Evolutionary conservation across 2,329 filamentous ascomycete genomes (phyloP), one percentile per base, ranked within the genome.

Genomic region (Aspergillus hortae): DNA sequence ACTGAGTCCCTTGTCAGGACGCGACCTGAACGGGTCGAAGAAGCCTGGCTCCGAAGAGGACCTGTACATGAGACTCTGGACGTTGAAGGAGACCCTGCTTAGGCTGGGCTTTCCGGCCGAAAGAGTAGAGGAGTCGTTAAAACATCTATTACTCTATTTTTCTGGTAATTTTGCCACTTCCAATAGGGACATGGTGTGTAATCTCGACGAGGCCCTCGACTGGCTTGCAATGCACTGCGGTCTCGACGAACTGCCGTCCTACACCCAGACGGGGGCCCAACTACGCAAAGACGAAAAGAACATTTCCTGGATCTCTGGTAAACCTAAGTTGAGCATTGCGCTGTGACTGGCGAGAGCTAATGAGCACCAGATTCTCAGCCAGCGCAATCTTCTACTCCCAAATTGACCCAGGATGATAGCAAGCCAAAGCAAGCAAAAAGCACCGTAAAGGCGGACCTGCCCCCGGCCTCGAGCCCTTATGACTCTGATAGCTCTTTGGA

Each of bases 151-250:
- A 50, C 79, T 85, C 40, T 85, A 88, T 58, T 84, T 84, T 25
- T 79, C 85, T 27, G 85, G 84, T 56, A 80, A 87, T 49, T 74
- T 78, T 2, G 64, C 75, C 19, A 64, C 54, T 10, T 73, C 75
- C 17, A 77, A 70, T 54, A 87, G 84, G 60, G 88, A 90, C 57
- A 79, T 80, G 41, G 81, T 91, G 12, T 95, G 90, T 89, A 91
- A 92, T 9, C 74, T 97, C 33, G 87, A 95, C 55, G 92, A 96
- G 71, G 85, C 89, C 23, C 70, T 99, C 17, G 90, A 96, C 61
- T 96, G 91, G 90, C 80, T 97, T 49, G 89, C 90, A n/a, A 77
- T 89, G 58, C 83, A 94, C 66, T 89, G 87, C 61, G 74, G 80
- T 12, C 74, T 79, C 56, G 81, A 85, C 1, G 86, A 92, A 61